Base-by-base conservation (phyloP, 441 rosid species). In the Adansonia gregorii region DNA sequence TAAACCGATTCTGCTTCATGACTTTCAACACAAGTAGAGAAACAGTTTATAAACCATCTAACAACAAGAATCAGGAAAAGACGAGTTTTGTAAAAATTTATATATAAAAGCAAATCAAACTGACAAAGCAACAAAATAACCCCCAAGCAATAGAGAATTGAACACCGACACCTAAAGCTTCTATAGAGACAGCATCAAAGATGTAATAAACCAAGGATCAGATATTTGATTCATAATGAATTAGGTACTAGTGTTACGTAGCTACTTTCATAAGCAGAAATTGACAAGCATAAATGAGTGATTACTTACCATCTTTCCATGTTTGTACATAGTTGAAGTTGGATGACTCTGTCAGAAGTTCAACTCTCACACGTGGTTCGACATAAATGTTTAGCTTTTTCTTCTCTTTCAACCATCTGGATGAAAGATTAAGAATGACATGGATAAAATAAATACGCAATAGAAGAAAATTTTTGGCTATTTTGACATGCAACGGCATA, bases 371-470 rank as follows among this genome's bases (percentile, higher is more conserved):
- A 72, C 88, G 92, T 27, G 98, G 99, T 84, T 97, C 99, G 73
- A 93, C 97, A 76, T 89, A 97, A 78, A 97, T 81, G 76, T 90
- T 86, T 61, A 94, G 63, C 67, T 87, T 88, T 83, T 87, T 92
- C 31, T 89, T 86, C 71, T 87, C 92, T 83, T 87, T 92, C 87
- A 97, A 85, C 99, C 98, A 97, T 86, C 99, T 97, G 90, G 79
- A 63, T 41, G 22, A 71, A 2, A 75, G 6, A 58, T 20, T 19
- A 76, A 27, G 17, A 80, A 65, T 74, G 48, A 79, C 60, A 27
- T 4, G 11, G 11, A 71, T 43, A 58, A 56, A 56, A 72, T 6
- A 10, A 24, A 27, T 41, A 19, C 41, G 76, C 46, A 8, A 49
- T 9, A 52, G 10, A 60, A 8, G 17, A 59, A 65, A 76, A 4